Evolutionary conservation across 179 eudicot species (phyloP).

Genomic region (Corrigiola litoralis): DNA sequence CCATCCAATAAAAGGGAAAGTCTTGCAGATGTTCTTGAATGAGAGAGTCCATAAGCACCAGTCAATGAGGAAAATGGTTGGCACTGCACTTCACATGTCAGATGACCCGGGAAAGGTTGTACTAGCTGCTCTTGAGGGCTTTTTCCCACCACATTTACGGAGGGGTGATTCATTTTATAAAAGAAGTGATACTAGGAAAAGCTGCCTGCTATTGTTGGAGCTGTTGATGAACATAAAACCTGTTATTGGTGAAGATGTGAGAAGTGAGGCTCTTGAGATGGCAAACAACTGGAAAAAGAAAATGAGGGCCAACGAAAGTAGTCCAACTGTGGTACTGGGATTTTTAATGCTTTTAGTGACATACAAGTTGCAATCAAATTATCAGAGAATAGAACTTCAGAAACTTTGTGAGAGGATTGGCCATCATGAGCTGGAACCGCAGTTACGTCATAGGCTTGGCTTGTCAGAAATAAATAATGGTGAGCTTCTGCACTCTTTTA

Average conservation of each 20-base stretch:
- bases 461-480: conserved; percentile 7
- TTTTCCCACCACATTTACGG: conserved; percentile 32
- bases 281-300: conserved; percentile 26
- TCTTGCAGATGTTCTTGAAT: conserved; percentile 30
- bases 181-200: conserved; percentile 22
- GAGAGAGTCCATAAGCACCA: conserved; percentile 21
- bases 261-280: conserved; percentile 20
- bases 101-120: conserved; percentile 28
- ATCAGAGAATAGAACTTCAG: conserved; percentile 22
- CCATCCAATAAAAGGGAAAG: conserved; percentile 22
- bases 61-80: conserved; percentile 20
- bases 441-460: conserved; percentile 22
- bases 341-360: conserved; percentile 33
- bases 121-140: conserved; percentile 36
- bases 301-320: conserved; percentile 5
- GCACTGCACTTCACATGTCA: conserved; percentile 17
- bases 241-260: conserved; percentile 6
- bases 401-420: conserved; percentile 14
- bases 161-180: conserved; percentile 20
- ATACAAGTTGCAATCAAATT: conserved; percentile 21
- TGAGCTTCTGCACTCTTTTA: too few species aligned
- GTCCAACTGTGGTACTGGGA: conserved; percentile 18
- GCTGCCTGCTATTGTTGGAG: conserved; percentile 30
- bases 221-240: conserved; percentile 24
- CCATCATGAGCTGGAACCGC: conserved; percentile 1